Base-by-base conservation (phyloP, 1,139 yeast genomes). In the Sugiyamaella grinbergsii region DNA sequence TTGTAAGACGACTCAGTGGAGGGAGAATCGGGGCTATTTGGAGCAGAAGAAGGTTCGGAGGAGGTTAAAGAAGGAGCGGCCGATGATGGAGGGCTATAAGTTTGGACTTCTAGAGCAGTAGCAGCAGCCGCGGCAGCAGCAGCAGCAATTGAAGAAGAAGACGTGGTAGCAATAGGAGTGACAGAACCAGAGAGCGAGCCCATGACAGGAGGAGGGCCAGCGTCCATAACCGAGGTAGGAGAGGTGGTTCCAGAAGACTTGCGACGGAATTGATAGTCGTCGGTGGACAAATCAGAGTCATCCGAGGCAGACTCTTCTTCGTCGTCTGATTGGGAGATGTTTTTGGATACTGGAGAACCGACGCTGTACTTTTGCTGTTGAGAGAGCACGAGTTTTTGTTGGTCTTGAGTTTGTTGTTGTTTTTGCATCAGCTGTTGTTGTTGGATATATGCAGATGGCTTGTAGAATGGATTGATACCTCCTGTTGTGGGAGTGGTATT, bases 401-500 rank as follows among this genome's bases (percentile, higher is more conserved):
- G 31, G n/a, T 13, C 13, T 13, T 26, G n/a, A n/a, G n/a, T n/a
- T n/a, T n/a, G n/a, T n/a, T n/a, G n/a, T n/a, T n/a, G n/a, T n/a
- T n/a, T n/a, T n/a, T n/a, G n/a, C n/a, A n/a, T n/a, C n/a, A n/a
- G 31, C 7, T 26, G 31, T 3, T 18, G 47, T 22, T 28, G 42
- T 32, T 49, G 29, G 33, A 66, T 53, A 51, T 58, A 67, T n/a
- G 66, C 43, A n/a, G 70, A 67, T 23, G 69, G 69, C 49, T 62
- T 55, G 58, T 68, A 68, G 55, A 67, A 68, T 13, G 71, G 71
- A 54, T 68, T 67, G 50, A 60, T 61, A 32, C 67, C 65, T 18
- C 56, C 47, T 7, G 50, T 40, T 19, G 51, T 31, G 37, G 51
- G 42, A 33, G 48, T 34, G 23, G 49, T 31, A 16, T 34, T 39